Percentiles rank a stretch among this genome's conserved stretches.
These are phyloP conservation scores for Boletus sp. DNA, from an alignment of 768 basidiomycete genomes.

Conservation along the genomic window DNA sequence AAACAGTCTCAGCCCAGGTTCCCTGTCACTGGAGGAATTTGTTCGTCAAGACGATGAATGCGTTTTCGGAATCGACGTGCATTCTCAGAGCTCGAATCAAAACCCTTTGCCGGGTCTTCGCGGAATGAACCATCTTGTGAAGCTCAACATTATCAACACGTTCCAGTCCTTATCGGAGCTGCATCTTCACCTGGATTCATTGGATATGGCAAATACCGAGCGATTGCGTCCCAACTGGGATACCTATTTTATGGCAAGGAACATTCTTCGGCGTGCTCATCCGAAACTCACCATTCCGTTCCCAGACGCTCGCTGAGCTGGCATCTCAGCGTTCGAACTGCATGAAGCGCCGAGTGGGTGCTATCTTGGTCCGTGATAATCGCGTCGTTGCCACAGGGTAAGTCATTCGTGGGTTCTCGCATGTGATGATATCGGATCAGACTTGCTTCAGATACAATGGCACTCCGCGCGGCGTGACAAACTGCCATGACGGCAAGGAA, in stretches of 20 bases:
- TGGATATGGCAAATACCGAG: conserved; percentile 69
- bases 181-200: conserved; percentile 56
- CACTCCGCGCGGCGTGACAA: conserved; percentile 83
- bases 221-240: conserved; percentile 91
- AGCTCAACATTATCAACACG: conserved; percentile 62
- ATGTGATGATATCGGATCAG: neutral
- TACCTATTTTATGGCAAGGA: conserved; percentile 89
- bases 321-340: conserved; percentile 91
- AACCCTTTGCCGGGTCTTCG: conserved; percentile 12
- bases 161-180: conserved; percentile 55
- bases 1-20: conserved; percentile 15
- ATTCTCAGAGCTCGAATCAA: conserved; percentile 21
- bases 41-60: conserved; percentile 65
- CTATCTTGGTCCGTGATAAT: conserved; percentile 83
- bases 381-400: conserved; percentile 80
- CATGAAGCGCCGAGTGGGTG: conserved; percentile 96
- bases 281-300: conserved; percentile 5
- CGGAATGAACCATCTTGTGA: conserved; percentile 44
- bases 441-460: conserved; percentile 79
- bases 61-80: conserved; percentile 49
- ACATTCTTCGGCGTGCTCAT: neutral
- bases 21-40: conserved; percentile 64
- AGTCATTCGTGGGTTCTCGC: conserved; percentile 12
- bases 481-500: conserved; percentile 57
- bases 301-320: conserved; percentile 80